phyloP scores from a whole-genome alignment of 352 stramenopile species.

The Pythium angustatum region DNA sequence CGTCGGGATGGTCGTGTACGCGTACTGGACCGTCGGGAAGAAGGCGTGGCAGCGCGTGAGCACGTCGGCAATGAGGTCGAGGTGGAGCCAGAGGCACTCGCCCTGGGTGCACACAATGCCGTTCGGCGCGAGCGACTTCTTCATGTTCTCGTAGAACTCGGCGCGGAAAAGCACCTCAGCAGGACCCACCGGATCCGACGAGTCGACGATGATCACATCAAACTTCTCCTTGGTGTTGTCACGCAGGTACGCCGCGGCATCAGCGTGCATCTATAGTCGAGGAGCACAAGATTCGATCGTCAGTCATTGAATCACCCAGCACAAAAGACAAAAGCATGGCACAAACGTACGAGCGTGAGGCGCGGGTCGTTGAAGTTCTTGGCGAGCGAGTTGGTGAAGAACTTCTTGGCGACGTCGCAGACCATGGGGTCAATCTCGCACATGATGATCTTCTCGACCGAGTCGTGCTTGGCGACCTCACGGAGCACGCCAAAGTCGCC shows the following conservation, averaged over 20 bases:
- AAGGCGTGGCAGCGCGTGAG: constrained; percentile 87
- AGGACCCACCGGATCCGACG: constrained; percentile 94
- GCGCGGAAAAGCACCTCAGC: constrained; percentile 95
- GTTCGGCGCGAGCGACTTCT: constrained; percentile 83
- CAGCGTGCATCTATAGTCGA: constrained; percentile 77
- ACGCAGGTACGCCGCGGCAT: constrained; percentile 89
- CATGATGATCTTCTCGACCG: constrained; percentile 96
- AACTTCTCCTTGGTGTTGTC: constrained; percentile 86
- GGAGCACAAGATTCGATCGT: background rate
- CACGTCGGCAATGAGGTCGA: constrained; percentile 96
- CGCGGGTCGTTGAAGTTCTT: constrained; percentile 95
- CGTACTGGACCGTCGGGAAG: constrained; percentile 97
- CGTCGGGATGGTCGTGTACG: constrained; percentile 98
- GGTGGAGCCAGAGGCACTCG: constrained; percentile 98
- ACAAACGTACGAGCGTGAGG: constrained; percentile 79
- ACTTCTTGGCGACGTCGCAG: constrained; percentile 95
- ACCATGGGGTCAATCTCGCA: constrained; percentile 99
- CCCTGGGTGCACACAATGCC: constrained; percentile 92
- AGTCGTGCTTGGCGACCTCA: constrained; percentile 93
- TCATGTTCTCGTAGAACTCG: constrained; percentile 95
- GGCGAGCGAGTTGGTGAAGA: constrained; percentile 88
- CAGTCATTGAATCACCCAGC: constrained; percentile 6
- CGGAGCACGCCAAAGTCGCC: constrained; percentile 97
- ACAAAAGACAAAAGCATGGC: background rate
- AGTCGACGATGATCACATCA: constrained; percentile 98